phyloP scores from a whole-genome alignment of 1,284 basidiomycete species.

The Leccinum variabile region DNA sequence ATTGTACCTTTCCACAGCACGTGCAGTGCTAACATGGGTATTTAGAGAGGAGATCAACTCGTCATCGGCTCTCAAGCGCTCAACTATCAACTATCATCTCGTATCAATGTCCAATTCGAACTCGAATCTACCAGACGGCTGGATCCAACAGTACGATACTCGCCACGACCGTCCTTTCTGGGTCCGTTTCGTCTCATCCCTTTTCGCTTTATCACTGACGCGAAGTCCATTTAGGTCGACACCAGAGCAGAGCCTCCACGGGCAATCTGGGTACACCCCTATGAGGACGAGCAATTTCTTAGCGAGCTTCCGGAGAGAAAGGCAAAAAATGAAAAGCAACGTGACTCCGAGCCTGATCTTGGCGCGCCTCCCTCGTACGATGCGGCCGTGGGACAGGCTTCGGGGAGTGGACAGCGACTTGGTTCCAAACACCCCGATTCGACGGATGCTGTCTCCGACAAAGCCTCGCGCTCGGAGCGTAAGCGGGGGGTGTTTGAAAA shows the following conservation, averaged over 20 bases:
- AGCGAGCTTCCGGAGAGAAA: slow-evolving; percentile 52
- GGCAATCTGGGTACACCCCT: slow-evolving; percentile 70
- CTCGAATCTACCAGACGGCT: slow-evolving; percentile 55
- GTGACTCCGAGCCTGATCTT: slow-evolving; percentile 14
- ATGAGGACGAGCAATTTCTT: slow-evolving; percentile 64
- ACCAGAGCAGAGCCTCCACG: slow-evolving; percentile 63
- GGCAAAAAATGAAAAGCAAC: slow-evolving; percentile 36
- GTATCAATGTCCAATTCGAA: slow-evolving; percentile 4
- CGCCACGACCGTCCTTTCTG: slow-evolving; percentile 34
- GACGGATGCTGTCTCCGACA: background rate
- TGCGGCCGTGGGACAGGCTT: slow-evolving; percentile 30
- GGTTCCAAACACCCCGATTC: background rate
- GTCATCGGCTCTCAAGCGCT: background rate
- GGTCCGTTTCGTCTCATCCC: slow-evolving; percentile 28
- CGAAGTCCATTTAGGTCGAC: slow-evolving; percentile 49
- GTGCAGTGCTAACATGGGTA: slow-evolving; percentile 1
- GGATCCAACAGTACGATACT: slow-evolving; percentile 56
- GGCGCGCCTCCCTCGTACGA: slow-evolving; percentile 35
- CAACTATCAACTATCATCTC: slow-evolving; percentile 24
- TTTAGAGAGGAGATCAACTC: background rate
- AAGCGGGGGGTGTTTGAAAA: slow-evolving; percentile 57
- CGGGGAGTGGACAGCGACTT: slow-evolving; percentile 19
- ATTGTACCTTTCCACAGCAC: slow-evolving; percentile 18
- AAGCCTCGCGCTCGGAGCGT: slow-evolving; percentile 20
- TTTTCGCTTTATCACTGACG: too few species aligned